Evolutionary conservation across 2,329 filamentous ascomycete species (phyloP).

Genomic region (Fusarium beomiforme): DNA sequence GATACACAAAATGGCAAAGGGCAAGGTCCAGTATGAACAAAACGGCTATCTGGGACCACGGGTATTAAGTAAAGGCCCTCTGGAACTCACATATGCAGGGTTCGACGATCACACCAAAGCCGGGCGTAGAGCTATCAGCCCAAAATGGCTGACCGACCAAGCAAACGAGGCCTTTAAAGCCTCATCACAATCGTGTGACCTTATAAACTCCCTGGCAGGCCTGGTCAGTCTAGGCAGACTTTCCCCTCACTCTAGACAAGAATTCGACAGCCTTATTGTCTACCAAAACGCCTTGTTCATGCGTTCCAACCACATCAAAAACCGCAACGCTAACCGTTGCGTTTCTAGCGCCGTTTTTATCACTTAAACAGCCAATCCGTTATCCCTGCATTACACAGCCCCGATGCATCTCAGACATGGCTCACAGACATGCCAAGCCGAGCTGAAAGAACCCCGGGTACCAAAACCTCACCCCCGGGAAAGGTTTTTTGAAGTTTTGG

Average conservation of each 20-base stretch:
- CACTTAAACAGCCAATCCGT: constrained; percentile 18
- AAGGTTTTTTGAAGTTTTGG: background rate
- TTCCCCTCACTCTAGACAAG: constrained; percentile 8
- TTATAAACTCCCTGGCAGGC: background rate
- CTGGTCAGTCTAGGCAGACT: constrained; percentile 21
- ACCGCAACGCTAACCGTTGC: constrained; percentile 11
- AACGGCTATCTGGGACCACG: constrained; percentile 19
- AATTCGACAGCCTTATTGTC: constrained; percentile 25
- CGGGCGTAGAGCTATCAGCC: constrained; percentile 32
- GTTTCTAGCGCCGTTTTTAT: constrained; percentile 29
- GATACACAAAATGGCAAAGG: constrained; percentile 1
- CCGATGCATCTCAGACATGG: constrained; percentile 11
- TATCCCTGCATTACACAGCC: constrained; percentile 40
- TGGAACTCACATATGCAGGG: constrained; percentile 2
- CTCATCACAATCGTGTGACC: constrained; percentile 33
- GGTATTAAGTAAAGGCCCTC: constrained; percentile 41
- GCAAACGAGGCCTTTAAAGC: constrained; percentile 8
- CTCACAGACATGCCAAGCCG: constrained; percentile 23
- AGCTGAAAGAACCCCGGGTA: constrained; percentile 34
- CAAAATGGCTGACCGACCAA: constrained; percentile 9
- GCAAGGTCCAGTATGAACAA: background rate
- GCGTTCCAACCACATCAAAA: constrained; percentile 14
- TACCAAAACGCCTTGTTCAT: constrained; percentile 34
- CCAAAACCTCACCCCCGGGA: constrained; percentile 6
- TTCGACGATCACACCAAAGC: constrained; percentile 28